phyloP scores from a whole-genome alignment of 164 flowering plant genomes.

The Tinospora cordifolia region DNA sequence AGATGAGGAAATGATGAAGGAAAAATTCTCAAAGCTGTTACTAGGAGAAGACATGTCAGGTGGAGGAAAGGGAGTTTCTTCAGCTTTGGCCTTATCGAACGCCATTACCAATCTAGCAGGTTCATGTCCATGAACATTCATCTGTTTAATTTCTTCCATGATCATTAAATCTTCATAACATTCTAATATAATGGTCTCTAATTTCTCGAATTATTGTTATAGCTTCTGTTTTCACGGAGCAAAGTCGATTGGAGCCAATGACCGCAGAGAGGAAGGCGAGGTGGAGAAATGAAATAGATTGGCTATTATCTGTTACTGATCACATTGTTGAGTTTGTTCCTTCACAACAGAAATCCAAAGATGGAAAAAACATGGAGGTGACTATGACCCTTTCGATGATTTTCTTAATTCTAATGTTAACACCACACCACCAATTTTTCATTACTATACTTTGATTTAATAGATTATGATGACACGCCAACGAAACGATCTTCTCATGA shows the following conservation, averaged over 20 bases:
- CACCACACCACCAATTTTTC: not conserved
- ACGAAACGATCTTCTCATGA: slow-evolving; percentile 69
- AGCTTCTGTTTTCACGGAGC: slow-evolving; percentile 91
- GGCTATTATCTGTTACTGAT: slow-evolving; percentile 89
- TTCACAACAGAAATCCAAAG: slow-evolving; percentile 59
- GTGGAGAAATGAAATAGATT: slow-evolving; percentile 86
- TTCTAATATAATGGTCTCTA: no score
- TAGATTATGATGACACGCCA: slow-evolving; percentile 85
- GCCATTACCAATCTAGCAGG: slow-evolving; percentile 90
- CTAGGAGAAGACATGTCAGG: slow-evolving; percentile 98
- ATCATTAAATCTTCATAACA: no score
- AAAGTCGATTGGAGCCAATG: slow-evolving; percentile 71
- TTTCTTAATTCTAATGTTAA: not conserved
- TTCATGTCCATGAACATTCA: slow-evolving; percentile 9
- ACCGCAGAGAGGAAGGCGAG: slow-evolving; percentile 53
- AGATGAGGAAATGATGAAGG: slow-evolving; percentile 78
- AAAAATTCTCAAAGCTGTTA: slow-evolving; percentile 76
- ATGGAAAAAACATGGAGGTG: slow-evolving; percentile 76
- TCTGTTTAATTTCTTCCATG: not conserved
- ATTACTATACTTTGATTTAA: not conserved
- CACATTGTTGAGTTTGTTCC: slow-evolving; percentile 88
- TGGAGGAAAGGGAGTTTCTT: slow-evolving; percentile 89
- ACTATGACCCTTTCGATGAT: not conserved
- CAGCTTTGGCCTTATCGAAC: slow-evolving; percentile 91
- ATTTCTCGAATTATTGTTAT: slow-evolving; percentile 10